These are phyloP conservation scores for Epichloe sylvatica DNA, from an alignment of 2,329 filamentous ascomycete species.

Conservation along the genomic window DNA sequence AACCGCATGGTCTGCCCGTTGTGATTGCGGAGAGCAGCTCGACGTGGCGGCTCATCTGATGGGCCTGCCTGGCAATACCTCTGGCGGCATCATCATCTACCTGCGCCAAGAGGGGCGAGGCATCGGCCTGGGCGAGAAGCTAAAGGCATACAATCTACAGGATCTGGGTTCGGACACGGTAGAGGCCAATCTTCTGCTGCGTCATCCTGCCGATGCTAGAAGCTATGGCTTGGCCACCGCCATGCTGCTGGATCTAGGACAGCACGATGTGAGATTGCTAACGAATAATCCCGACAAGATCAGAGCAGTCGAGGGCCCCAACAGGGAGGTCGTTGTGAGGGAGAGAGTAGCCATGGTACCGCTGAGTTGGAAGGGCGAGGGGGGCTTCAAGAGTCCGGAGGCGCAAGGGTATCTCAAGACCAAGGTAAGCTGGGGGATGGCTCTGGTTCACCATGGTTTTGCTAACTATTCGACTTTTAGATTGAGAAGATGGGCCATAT, in stretches of 20 bases:
- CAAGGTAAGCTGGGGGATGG: constrained; percentile 48
- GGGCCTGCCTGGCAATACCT: constrained; percentile 50
- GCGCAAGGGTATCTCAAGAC: constrained; percentile 90
- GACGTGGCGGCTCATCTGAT: constrained; percentile 93
- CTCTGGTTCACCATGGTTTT: background rate
- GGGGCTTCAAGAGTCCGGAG: constrained; percentile 74
- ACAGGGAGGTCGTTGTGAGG: constrained; percentile 73
- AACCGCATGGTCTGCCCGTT: constrained; percentile 94
- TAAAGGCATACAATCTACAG: constrained; percentile 96
- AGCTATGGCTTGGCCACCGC: constrained; percentile 95
- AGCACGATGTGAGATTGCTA: constrained; percentile 63
- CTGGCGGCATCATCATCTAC: constrained; percentile 87
- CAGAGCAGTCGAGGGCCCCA: constrained; percentile 80
- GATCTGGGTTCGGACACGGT: constrained; percentile 96
- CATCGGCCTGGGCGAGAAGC: constrained; percentile 85
- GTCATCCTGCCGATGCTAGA: constrained; percentile 86
- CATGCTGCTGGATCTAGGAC: constrained; percentile 76
- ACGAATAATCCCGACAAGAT: constrained; percentile 99
- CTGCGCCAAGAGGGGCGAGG: constrained; percentile 90
- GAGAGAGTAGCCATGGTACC: constrained; percentile 94
- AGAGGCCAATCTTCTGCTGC: constrained; percentile 78
- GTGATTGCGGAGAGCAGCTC: constrained; percentile 94
- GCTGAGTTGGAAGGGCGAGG: constrained; percentile 78
- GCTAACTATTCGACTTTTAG: constrained; percentile 27
- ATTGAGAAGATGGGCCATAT: constrained; percentile 84